Base-by-base conservation (phyloP, 2,329 filamentous ascomycete genomes). In the Fusarium pseudoanthophilum region DNA sequence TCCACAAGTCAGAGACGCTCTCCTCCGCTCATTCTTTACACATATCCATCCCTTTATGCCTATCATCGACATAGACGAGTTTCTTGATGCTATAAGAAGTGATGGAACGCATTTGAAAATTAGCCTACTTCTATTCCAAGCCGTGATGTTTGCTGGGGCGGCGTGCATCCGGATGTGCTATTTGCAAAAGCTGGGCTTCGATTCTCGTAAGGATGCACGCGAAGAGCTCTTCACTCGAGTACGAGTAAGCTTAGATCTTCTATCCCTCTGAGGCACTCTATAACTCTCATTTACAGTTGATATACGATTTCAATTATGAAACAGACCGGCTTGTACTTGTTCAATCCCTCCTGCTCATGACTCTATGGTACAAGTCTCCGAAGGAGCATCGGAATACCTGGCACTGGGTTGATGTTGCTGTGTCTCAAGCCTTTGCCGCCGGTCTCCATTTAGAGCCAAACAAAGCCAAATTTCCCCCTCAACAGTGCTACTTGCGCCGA, bases 391-490 rank as follows among this genome's bases (percentile, higher is more conserved):
- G 43, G 14, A 46, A 46, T 46, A 46, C 43, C 43, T 46, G 24
- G 43, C 43, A 46, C 24, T 46, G 43, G 43, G 5, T 46, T 7
- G 43, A 46, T 18, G 24, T 46, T 9, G 24, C 43, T 46, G 6
- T 18, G 1, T 46, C 43, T 28, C 24, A 46, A 28, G 43, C 43
- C 11, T 46, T 46, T 46, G 24, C 43, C 1, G 14, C 9, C 2
- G 43, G 24, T 20, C 24, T 46, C 7, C 24, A 28, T 46, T 1
- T 46, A 4, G 24, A 28, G 7, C 24, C 43, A 20, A 15, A 46
- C 18, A 11, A 20, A 28, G 7, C 43, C 7, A 13, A 5, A 0
- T 5, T 26, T 28, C 20, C 43, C 6, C 5, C 0, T 14, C 10
- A 8, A 46, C 10, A 3, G 24, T 46, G 24, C 11, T 28, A 4